Base-by-base conservation (phyloP, 225 moss, liverwort and hornwort species). In the Sphagnum tenellum region DNA sequence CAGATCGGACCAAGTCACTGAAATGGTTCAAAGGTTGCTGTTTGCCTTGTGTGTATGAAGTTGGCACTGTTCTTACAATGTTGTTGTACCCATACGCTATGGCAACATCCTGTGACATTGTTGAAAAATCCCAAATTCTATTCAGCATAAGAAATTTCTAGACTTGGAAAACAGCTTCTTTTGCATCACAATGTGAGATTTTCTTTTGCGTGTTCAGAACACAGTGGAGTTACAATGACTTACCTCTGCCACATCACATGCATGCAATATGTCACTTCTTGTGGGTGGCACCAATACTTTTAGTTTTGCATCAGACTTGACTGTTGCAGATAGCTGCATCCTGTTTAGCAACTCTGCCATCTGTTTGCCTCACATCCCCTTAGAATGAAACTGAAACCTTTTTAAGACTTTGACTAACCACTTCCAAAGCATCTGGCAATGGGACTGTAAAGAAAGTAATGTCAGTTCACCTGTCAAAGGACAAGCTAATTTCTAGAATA, bases 201-300 rank as follows among this genome's bases (percentile, higher is more conserved):
- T 29, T 29, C 29, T 29, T 29, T 29, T 29, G 29, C 0, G 29
- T 29, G 29, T 29, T 29, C 29, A 29, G 29, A 29, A 29, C 1
- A 1, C 29, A 29, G 29, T 29, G 29, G 29, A 1, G 29, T 29
- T 29, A 67, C 54, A 50, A 55, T 9, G 4, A 68, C 75, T 80
- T 63, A 98, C 93, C 87, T 98, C 98, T 60, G 89, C 88, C 55
- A 98, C 79, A 81, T 98, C 98, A 69, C 92, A 92, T 64, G 93
- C 77, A 67, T 98, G 98, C 62, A 98, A 70, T 64, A 98, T 87
- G 61, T 98, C 93, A 64, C 89, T 93, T 78, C 98, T 85, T 66
- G 92, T 98, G 53, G 98, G 89, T 11, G 90, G 98, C 4, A 87
- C 89, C 68, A 83, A 90, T 57, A 98, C 93, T 59, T 44, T 69